Conservation (phyloP, 768 basidiomycete species). For the Agaricus blazei region DNA sequence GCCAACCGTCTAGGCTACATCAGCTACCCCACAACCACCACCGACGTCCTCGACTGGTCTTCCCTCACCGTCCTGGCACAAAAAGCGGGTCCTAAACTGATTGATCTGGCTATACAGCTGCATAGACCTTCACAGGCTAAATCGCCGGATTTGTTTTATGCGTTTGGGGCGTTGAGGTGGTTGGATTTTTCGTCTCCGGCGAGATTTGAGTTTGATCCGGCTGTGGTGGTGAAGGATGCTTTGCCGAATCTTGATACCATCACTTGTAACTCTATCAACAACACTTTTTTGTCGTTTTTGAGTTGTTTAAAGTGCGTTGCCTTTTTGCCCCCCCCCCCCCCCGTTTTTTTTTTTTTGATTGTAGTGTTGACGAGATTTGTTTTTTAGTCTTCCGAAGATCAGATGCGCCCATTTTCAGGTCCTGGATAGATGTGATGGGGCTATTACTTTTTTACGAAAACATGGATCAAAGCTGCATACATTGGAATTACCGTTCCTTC, state of each 20-base stretch:
- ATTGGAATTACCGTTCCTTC: constrained; percentile 4
- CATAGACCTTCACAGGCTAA: constrained; percentile 1
- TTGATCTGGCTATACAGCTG: constrained; percentile 1
- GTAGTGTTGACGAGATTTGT: background rate
- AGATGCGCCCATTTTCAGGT: background rate
- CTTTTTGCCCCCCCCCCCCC: background rate
- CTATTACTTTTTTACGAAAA: background rate
- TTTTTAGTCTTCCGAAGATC: background rate
- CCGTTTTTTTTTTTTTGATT: background rate
- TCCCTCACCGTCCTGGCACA: background rate
- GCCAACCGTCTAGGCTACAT: background rate
- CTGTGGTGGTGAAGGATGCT: background rate
- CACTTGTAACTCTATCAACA: background rate
- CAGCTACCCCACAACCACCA: background rate
- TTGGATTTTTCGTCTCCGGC: constrained; percentile 1
- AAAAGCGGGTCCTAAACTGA: background rate
- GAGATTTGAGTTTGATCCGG: background rate
- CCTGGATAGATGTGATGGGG: constrained; percentile 1
- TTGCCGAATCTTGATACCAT: constrained; percentile 1
- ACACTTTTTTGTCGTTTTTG: background rate
- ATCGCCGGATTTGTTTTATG: background rate
- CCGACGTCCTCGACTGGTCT: background rate
- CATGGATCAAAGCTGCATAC: background rate
- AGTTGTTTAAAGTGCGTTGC: background rate
- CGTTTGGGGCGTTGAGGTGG: background rate